Percentiles rank a stretch among this genome's conserved stretches.
These are phyloP conservation scores for Dothistroma septosporum DNA, from an alignment of 2,329 filamentous ascomycete species.

Conservation along the genomic window DNA sequence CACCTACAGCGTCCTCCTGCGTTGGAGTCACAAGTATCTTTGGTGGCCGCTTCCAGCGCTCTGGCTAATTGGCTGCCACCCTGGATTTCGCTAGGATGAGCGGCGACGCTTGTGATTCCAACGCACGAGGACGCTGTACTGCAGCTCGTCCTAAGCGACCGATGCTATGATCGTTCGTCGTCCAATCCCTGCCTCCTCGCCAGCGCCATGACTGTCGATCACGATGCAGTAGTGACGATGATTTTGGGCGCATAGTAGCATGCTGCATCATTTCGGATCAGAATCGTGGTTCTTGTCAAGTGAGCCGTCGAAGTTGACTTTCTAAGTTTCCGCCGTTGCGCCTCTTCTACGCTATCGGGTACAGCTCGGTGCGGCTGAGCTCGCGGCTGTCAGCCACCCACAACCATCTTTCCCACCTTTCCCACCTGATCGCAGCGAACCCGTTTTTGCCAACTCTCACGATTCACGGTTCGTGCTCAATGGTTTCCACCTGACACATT, in stretches of 20 bases:
- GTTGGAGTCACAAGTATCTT: too few relatives aligned
- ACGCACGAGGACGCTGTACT: not conserved
- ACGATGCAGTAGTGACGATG: not conserved
- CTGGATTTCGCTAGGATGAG: too few relatives aligned
- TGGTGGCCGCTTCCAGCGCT: too few relatives aligned
- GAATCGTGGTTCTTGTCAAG: constrained; percentile 7
- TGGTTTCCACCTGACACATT: not conserved
- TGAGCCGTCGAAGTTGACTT: constrained; percentile 19
- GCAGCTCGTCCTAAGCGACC: not conserved
- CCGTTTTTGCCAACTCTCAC: constrained; percentile 1
- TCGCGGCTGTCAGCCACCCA: not conserved
- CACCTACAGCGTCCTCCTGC: too few relatives aligned
- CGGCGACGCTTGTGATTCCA: too few relatives aligned
- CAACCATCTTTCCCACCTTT: not conserved
- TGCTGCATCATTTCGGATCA: not conserved
- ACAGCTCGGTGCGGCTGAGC: constrained; percentile 3
- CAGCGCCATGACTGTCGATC: not conserved
- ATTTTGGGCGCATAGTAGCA: not conserved
- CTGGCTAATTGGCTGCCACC: too few relatives aligned
- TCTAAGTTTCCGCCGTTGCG: constrained; percentile 12
- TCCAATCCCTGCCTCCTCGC: too few relatives aligned
- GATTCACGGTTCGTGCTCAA: not conserved
- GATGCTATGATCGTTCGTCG: not conserved
- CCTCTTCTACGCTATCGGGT: not conserved
- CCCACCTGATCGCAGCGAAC: not conserved